Conservation (phyloP, 495 filamentous ascomycete species). For the Clohesyomyces aquaticus region DNA sequence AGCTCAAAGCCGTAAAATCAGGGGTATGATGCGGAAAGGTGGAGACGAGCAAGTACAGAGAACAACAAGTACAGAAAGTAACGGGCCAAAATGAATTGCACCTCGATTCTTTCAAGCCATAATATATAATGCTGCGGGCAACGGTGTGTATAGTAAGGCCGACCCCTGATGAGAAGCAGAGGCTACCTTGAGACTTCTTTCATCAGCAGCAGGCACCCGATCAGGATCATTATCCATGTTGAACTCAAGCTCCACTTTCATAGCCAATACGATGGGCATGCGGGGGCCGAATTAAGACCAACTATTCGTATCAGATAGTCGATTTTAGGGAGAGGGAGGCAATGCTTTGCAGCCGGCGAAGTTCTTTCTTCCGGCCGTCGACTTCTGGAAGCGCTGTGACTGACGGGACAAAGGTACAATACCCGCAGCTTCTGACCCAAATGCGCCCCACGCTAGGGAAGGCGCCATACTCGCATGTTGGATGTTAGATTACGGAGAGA, state of each 20-base stretch:
- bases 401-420: neutral
- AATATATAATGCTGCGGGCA: constrained; percentile 1
- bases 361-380: constrained; percentile 1
- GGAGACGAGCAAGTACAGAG: neutral
- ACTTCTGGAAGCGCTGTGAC: neutral
- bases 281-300: neutral
- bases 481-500: constrained; percentile 3
- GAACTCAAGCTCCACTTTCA: constrained; percentile 1
- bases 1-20: neutral
- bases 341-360: neutral
- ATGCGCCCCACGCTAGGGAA: neutral
- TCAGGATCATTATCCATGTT: constrained; percentile 1
- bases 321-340: neutral
- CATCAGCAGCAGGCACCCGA: constrained; percentile 1
- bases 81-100: neutral
- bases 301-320: neutral
- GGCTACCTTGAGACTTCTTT: neutral
- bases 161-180: neutral
- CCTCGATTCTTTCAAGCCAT: neutral
- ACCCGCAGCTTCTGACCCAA: neutral
- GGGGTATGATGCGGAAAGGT: neutral
- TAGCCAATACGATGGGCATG: constrained; percentile 1
- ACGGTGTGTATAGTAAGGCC: neutral
- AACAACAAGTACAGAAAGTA: constrained; percentile 2
- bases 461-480: neutral